Conservation (phyloP, 2,329 filamentous ascomycete species). For the Albophoma yamanashiensis region DNA sequence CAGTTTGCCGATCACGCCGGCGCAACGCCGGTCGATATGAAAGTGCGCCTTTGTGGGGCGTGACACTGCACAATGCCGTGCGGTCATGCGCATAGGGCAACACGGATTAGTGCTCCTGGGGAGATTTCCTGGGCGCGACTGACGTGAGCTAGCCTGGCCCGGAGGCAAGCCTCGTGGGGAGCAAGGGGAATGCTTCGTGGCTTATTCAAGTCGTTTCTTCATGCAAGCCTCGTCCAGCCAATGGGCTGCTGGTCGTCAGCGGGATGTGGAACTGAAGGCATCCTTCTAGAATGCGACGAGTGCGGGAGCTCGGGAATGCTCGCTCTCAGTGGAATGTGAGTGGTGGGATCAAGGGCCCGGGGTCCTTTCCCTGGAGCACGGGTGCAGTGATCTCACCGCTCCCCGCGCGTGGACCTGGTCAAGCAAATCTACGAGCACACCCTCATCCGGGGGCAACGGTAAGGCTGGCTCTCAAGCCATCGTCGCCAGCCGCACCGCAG, state of each 20-base stretch:
- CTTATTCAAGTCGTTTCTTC: background rate
- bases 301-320: background rate
- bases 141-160: background rate
- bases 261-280: background rate
- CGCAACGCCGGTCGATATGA: slow-evolving; percentile 2
- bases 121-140: background rate
- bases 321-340: background rate
- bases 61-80: background rate
- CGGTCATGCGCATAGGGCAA: background rate
- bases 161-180: background rate
- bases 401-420: background rate
- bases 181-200: background rate
- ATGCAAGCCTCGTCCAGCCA: background rate
- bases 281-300: background rate
- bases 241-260: background rate
- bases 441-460: background rate
- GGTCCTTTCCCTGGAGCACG: background rate
- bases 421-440: background rate
- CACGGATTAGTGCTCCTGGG: background rate
- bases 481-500: background rate
- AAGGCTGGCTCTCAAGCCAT: background rate
- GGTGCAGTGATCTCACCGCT: background rate
- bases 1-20: background rate
- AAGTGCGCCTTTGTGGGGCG: background rate
- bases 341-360: background rate